A percentile compares a stretch with the other conserved stretches of the same genome.
phyloP scores from a whole-genome alignment of 352 stramenopile genomes.

The Phytopythium aichiense region DNA sequence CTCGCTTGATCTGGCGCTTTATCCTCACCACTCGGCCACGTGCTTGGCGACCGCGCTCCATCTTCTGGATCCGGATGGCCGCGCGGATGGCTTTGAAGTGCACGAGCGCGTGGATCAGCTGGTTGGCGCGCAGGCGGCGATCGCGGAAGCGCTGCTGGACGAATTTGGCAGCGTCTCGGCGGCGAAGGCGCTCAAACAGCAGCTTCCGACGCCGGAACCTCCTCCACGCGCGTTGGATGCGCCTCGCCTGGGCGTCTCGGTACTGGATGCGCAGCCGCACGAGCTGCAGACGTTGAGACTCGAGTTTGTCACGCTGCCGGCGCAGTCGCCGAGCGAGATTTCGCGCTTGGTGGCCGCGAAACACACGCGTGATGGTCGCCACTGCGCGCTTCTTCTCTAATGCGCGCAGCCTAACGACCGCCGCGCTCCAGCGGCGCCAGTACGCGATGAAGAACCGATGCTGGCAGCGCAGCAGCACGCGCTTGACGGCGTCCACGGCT shows the following conservation, averaged over 20 bases:
- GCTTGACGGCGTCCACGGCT: constrained; percentile 35
- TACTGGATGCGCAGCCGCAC: constrained; percentile 37
- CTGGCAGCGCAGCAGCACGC: constrained; percentile 39
- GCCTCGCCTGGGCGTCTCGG: constrained; percentile 35
- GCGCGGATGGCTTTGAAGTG: constrained; percentile 29
- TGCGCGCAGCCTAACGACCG: constrained; percentile 18
- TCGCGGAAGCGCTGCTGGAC: constrained; percentile 37
- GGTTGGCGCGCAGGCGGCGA: constrained; percentile 31
- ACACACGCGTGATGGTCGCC: constrained; percentile 32
- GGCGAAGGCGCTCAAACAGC: neutral
- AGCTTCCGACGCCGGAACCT: constrained; percentile 10
- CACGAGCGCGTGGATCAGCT: constrained; percentile 29
- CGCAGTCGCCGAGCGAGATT: constrained; percentile 22
- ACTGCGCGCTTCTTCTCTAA: constrained; percentile 28
- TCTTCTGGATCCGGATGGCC: constrained; percentile 35
- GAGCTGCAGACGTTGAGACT: constrained; percentile 28
- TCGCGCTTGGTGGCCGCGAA: constrained; percentile 31
- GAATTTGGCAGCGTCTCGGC: constrained; percentile 19
- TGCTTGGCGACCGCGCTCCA: constrained; percentile 29
- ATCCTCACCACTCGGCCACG: constrained; percentile 13
- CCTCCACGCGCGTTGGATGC: constrained; percentile 48
- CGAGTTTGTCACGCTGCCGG: constrained; percentile 16
- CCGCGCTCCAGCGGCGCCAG: constrained; percentile 28
- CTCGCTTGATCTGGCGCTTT: constrained; percentile 15
- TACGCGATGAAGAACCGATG: constrained; percentile 52